Evolutionary conservation across 495 filamentous ascomycete genomes (phyloP).

Genomic region (Platismatia glauca): DNA sequence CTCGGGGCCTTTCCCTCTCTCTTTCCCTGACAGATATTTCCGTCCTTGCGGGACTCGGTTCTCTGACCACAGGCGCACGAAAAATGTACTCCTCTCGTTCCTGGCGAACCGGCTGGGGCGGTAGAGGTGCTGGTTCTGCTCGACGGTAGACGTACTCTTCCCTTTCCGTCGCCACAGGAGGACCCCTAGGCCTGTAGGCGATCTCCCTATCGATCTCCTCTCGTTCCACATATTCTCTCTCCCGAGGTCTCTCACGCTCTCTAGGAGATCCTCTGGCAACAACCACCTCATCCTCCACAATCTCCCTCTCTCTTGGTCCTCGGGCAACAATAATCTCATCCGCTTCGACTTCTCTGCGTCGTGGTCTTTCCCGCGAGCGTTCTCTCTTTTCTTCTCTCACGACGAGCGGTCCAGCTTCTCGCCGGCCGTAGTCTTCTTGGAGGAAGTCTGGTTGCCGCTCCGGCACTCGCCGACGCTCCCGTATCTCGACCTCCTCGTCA

Average conservation of each 20-base stretch:
- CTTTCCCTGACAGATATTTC: slow-evolving; percentile 26
- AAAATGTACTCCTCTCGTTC: slow-evolving; percentile 25
- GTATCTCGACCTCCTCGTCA: slow-evolving; percentile 28
- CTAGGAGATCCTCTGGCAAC: slow-evolving; percentile 8
- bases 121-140: slow-evolving; percentile 14
- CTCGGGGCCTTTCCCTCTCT: slow-evolving; percentile 12
- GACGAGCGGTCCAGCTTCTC: slow-evolving; percentile 37
- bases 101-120: slow-evolving; percentile 14
- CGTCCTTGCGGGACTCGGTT: slow-evolving; percentile 24
- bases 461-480: slow-evolving; percentile 30
- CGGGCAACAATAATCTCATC: slow-evolving; percentile 14
- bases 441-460: slow-evolving; percentile 44
- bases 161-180: slow-evolving; percentile 19
- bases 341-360: slow-evolving; percentile 16
- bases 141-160: slow-evolving; percentile 23
- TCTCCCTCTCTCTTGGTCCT: slow-evolving; percentile 16
- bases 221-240: slow-evolving; percentile 19
- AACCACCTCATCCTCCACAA: slow-evolving; percentile 20
- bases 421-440: slow-evolving; percentile 43
- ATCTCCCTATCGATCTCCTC: slow-evolving; percentile 23
- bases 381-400: slow-evolving; percentile 31
- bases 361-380: slow-evolving; percentile 19
- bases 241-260: slow-evolving; percentile 15
- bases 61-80: slow-evolving; percentile 13
- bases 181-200: slow-evolving; percentile 17